phyloP scores from a whole-genome alignment of 1,284 basidiomycete genomes.

The Melampsora americana region DNA sequence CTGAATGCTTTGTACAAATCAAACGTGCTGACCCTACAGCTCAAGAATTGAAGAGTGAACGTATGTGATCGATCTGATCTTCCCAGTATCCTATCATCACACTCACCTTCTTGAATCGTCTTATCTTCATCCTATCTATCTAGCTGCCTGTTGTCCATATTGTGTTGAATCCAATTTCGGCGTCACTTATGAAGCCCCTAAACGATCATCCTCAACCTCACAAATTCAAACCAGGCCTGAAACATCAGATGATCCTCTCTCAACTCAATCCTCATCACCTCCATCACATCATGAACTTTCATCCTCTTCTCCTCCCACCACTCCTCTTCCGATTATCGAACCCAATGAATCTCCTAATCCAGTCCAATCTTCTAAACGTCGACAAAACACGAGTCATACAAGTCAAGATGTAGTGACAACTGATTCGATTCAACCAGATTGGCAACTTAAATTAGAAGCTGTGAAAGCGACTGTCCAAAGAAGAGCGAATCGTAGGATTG shows the following conservation, averaged over 20 bases:
- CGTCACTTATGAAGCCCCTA: constrained; percentile 80
- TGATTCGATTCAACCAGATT: constrained; percentile 75
- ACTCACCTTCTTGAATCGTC: constrained; percentile 62
- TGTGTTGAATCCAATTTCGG: constrained; percentile 97
- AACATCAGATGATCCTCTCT: neutral
- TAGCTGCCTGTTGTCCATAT: constrained; percentile 79
- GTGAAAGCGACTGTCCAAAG: constrained; percentile 81
- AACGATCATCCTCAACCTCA: constrained; percentile 65
- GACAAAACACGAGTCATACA: constrained; percentile 61
- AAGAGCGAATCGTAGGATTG: constrained; percentile 87
- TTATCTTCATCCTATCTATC: constrained; percentile 50
- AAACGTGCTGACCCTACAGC: constrained; percentile 86
- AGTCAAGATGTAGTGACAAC: constrained; percentile 52
- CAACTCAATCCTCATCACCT: neutral
- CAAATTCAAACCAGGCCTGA: neutral
- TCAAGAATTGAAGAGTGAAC: constrained; percentile 41
- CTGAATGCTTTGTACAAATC: constrained; percentile 98
- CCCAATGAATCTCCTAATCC: constrained; percentile 35
- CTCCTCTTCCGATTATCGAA: constrained; percentile 40
- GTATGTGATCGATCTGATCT: constrained; percentile 71
- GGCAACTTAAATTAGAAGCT: constrained; percentile 85
- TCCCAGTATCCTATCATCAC: neutral
- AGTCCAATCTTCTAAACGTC: constrained; percentile 22
- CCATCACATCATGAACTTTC: neutral
- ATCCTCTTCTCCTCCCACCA: constrained; percentile 2